These are phyloP conservation scores for Malus hybrid DNA, from an alignment of 331 rosid genomes.

Conservation along the genomic window DNA sequence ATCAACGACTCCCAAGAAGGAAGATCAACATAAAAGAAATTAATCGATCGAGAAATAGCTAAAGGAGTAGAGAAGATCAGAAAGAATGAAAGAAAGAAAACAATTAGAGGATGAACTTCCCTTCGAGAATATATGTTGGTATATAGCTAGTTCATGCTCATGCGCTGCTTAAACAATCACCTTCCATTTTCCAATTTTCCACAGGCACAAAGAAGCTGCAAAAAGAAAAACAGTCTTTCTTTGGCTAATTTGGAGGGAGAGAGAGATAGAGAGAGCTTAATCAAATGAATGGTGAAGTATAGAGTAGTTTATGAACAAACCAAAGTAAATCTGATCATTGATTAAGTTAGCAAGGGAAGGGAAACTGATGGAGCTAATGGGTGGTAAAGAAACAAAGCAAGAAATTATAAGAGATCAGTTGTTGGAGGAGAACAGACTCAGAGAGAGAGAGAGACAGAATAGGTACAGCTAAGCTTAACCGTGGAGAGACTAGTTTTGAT, in stretches of 20 bases:
- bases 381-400: not conserved
- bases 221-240: not conserved
- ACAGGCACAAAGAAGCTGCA: not conserved
- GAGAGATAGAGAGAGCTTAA: not conserved
- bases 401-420: not conserved
- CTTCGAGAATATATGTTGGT: not conserved
- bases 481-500: conserved; percentile 9
- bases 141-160: not conserved
- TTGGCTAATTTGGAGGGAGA: too few relatives aligned
- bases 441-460: not conserved
- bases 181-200: not conserved
- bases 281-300: not conserved
- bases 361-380: not conserved
- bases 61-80: not conserved
- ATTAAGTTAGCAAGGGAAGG: not conserved
- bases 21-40: not conserved
- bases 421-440: not conserved
- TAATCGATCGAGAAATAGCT: not conserved
- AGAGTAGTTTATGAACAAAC: not conserved
- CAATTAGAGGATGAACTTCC: not conserved
- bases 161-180: conserved; percentile 3
- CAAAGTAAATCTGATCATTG: not conserved
- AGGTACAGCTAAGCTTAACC: not conserved
- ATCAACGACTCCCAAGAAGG: conserved; percentile 12
- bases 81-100: conserved; percentile 9